Evolutionary conservation across 2,329 filamentous ascomycete genomes (phyloP).

Genomic region (Xylariaceae sp.): DNA sequence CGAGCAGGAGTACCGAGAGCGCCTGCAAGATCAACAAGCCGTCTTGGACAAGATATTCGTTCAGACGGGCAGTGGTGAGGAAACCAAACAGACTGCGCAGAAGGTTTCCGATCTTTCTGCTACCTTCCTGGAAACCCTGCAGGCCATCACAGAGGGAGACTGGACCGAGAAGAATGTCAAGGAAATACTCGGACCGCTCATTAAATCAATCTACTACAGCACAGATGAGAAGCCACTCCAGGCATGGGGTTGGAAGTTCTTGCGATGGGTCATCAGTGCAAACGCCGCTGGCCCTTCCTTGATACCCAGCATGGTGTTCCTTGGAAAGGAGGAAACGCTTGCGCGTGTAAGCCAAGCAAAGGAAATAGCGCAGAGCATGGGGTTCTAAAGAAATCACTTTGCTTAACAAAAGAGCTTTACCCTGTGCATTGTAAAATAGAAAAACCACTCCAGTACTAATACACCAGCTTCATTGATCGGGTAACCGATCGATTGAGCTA

Average conservation of each 20-base stretch:
- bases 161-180: constrained; percentile 25
- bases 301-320: constrained; percentile 23
- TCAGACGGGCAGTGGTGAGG: background rate
- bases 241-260: constrained; percentile 27
- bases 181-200: constrained; percentile 15
- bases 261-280: constrained; percentile 29
- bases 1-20: constrained; percentile 8
- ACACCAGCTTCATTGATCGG: constrained; percentile 11
- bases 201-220: constrained; percentile 20
- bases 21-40: constrained; percentile 5
- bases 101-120: constrained; percentile 18
- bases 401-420: too few relatives aligned
- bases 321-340: constrained; percentile 28
- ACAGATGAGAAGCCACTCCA: constrained; percentile 4
- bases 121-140: constrained; percentile 16
- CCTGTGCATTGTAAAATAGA: constrained; percentile 3
- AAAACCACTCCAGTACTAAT: constrained; percentile 20
- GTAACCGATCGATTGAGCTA: constrained; percentile 6
- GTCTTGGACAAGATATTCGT: constrained; percentile 6
- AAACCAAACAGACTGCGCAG: background rate
- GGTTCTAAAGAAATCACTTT: background rate
- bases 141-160: constrained; percentile 14
- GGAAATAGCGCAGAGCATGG: constrained; percentile 15
- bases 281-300: constrained; percentile 24
- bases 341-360: constrained; percentile 21